Evolutionary conservation across 1,284 basidiomycete species (phyloP).

Genomic region (Fomitopsis pinicola): DNA sequence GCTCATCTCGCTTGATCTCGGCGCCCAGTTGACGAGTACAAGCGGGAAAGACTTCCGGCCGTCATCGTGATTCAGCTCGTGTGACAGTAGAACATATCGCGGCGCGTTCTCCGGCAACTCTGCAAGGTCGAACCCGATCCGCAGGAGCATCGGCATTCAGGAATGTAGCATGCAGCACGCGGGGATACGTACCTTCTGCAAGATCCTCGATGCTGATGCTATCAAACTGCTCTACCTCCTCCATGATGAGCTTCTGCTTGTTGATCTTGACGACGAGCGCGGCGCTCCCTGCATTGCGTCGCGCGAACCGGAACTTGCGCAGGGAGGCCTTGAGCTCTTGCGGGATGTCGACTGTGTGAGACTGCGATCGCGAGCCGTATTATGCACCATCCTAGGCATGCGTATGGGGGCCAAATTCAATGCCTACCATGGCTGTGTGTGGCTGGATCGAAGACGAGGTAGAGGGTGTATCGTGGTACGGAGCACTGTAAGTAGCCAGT

Average conservation of each 20-base stretch:
- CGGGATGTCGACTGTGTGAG: constrained; percentile 81
- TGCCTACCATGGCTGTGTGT: no score
- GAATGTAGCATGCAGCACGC: constrained; percentile 1
- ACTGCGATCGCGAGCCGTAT: constrained; percentile 31
- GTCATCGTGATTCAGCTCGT: constrained; percentile 79
- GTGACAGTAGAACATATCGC: constrained; percentile 82
- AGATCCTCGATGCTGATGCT: constrained; percentile 77
- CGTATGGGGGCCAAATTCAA: no score
- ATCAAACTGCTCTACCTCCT: constrained; percentile 78
- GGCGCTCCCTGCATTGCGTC: constrained; percentile 62
- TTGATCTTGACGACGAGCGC: constrained; percentile 87
- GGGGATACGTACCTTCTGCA: constrained; percentile 60
- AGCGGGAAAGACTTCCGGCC: constrained; percentile 85
- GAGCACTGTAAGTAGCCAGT: no score
- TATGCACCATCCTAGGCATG: neutral
- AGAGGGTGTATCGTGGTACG: no score
- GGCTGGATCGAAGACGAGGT: no score
- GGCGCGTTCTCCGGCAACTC: constrained; percentile 91
- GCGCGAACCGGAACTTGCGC: constrained; percentile 80
- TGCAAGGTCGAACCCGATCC: constrained; percentile 26
- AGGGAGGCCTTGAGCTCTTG: constrained; percentile 70
- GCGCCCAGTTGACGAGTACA: constrained; percentile 85
- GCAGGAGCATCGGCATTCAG: neutral
- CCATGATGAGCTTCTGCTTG: constrained; percentile 74
- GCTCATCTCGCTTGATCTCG: constrained; percentile 68